Conservation (phyloP, 805 yeast genomes). For the Komagataella populi region DNA sequence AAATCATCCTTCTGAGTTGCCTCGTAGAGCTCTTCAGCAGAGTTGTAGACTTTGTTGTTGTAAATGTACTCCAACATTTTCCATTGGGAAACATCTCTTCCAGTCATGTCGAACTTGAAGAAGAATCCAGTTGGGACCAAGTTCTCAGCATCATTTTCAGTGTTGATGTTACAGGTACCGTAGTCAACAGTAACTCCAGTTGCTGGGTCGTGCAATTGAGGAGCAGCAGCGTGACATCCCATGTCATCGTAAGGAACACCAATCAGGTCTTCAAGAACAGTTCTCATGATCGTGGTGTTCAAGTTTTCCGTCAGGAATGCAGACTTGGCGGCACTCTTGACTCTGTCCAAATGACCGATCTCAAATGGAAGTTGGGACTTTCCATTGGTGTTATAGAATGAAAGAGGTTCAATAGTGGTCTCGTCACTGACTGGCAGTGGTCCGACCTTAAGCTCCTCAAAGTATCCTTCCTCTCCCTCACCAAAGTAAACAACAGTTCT, state of each 20-base stretch:
- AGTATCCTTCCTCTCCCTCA: constrained; percentile 1
- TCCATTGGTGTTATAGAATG: background rate
- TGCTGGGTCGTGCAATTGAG: constrained; percentile 1
- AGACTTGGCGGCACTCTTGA: background rate
- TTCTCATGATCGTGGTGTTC: background rate
- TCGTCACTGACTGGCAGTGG: constrained; percentile 2
- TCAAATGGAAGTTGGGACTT: constrained; percentile 1
- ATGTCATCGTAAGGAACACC: background rate
- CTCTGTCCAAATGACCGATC: constrained; percentile 2
- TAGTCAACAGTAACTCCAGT: background rate
- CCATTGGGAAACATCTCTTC: constrained; percentile 6
- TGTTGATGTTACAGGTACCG: background rate
- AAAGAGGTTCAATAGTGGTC: background rate
- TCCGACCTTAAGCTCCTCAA: constrained; percentile 2
- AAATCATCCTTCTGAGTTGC: constrained; percentile 11
- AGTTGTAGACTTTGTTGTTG: constrained; percentile 9
- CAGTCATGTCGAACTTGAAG: constrained; percentile 10
- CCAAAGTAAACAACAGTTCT: constrained; percentile 2
- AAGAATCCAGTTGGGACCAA: constrained; percentile 11
- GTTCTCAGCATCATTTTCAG: constrained; percentile 9
- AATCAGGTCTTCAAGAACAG: constrained; percentile 2
- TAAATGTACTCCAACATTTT: constrained; percentile 11
- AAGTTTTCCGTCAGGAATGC: background rate
- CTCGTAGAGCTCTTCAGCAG: constrained; percentile 11
- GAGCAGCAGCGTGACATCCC: constrained; percentile 1